A percentile compares a stretch with the other conserved stretches of the same genome.
Conservation (phyloP, 306 rosid genomes). For the Trifolium pratense region DNA sequence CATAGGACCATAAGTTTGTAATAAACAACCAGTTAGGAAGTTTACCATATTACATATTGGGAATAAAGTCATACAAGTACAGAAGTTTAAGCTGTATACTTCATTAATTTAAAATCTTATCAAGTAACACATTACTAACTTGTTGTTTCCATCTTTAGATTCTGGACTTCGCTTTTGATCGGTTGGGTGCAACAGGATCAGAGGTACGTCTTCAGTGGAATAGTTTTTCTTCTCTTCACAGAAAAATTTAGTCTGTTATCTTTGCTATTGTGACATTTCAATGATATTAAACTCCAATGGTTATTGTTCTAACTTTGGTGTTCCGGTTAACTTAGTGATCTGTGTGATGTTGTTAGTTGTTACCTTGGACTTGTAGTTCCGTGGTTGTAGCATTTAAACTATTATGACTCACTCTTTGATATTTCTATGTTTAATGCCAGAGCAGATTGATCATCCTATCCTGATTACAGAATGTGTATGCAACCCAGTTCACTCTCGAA, state of each 20-base stretch:
- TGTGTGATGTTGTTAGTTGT: neutral
- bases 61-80: constrained; percentile 30
- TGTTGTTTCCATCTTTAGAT: constrained; percentile 58
- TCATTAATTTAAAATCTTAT: constrained; percentile 33
- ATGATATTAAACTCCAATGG: constrained; percentile 7
- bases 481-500: constrained; percentile 94
- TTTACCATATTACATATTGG: constrained; percentile 21
- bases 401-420: constrained; percentile 42
- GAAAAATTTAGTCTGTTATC: constrained; percentile 21
- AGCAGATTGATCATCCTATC: constrained; percentile 92
- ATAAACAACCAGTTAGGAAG: constrained; percentile 27
- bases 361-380: constrained; percentile 39
- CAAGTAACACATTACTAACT: constrained; percentile 41
- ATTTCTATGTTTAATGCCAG: constrained; percentile 69
- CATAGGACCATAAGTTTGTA: constrained; percentile 17
- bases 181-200: constrained; percentile 86
- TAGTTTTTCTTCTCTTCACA: constrained; percentile 3
- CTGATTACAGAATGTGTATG: constrained; percentile 92
- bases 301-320: constrained; percentile 1
- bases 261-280: constrained; percentile 13
- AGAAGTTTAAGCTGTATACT: neutral
- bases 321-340: constrained; percentile 20
- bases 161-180: constrained; percentile 93
- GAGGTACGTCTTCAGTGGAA: constrained; percentile 48
- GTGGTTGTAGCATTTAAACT: constrained; percentile 28